These are phyloP conservation scores for Cunninghamia lanceolata DNA, from an alignment of 75 land plant species.

Conservation along the genomic window DNA sequence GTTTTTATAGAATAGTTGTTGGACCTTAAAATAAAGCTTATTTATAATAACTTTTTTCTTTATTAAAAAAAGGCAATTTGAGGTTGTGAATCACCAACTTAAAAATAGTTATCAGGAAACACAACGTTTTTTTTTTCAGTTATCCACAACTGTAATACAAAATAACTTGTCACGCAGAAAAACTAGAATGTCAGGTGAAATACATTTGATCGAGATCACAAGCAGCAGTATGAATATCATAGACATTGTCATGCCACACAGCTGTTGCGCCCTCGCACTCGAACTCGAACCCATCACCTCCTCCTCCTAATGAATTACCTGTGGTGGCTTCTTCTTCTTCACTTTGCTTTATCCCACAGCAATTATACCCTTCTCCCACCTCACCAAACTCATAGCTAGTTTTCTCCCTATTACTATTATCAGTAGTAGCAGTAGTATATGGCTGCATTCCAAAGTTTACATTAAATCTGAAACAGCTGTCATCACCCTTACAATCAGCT, in stretches of 20 bases:
- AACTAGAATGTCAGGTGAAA: background rate
- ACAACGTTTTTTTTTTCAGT: too few species aligned
- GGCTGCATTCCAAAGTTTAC: background rate
- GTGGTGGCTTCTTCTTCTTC: background rate
- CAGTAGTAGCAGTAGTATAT: background rate
- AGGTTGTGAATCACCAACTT: too few species aligned
- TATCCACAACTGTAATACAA: background rate
- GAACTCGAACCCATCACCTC: background rate
- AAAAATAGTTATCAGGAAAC: too few species aligned
- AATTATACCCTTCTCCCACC: background rate
- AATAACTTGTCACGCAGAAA: background rate
- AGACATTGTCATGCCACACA: background rate
- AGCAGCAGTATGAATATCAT: constrained; percentile 6
- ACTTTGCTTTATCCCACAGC: background rate
- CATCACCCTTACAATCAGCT: background rate
- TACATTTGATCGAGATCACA: constrained; percentile 10
- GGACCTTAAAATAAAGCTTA: too few species aligned
- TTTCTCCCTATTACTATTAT: background rate
- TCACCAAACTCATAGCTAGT: background rate
- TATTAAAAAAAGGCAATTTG: too few species aligned
- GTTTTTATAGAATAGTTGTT: too few species aligned
- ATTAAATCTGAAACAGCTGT: background rate
- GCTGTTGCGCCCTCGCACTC: constrained; percentile 4
- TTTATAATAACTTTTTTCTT: too few species aligned
- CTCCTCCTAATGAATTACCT: background rate